Evolutionary conservation across 257 asterid species (phyloP).

Genomic region (Nemophila menziesii): DNA sequence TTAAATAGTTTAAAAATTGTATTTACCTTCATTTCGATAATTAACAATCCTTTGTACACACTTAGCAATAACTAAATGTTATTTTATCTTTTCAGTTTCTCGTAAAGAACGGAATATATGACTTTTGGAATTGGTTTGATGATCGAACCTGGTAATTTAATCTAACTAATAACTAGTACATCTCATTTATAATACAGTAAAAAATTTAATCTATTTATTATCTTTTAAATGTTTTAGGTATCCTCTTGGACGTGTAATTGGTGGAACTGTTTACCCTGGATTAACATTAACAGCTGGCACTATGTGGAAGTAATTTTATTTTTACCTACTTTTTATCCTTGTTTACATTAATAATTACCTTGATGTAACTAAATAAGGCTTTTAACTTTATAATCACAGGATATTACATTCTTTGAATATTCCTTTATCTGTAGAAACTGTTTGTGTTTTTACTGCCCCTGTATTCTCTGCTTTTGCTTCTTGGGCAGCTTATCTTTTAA

Average conservation of each 20-base stretch:
- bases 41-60: background rate
- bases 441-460: conserved; percentile 97
- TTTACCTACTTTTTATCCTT: background rate
- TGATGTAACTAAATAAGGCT: conserved; percentile 1
- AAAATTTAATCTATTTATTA: no score
- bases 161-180: background rate
- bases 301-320: conserved; percentile 34
- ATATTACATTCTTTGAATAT: conserved; percentile 67
- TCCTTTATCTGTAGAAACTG: conserved; percentile 97
- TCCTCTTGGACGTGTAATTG: conserved; percentile 99
- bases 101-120: conserved; percentile 81
- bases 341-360: no score
- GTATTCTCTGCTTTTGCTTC: conserved; percentile 97
- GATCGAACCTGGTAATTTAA: conserved; percentile 91
- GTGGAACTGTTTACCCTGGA: conserved; percentile 99
- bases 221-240: conserved; percentile 40
- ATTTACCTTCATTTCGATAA: background rate
- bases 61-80: conserved; percentile 21
- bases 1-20: background rate
- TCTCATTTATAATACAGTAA: background rate
- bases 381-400: conserved; percentile 44
- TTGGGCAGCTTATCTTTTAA: conserved; percentile 93
- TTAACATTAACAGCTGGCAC: conserved; percentile 94
- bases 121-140: conserved; percentile 99
- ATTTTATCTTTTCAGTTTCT: conserved; percentile 70